phyloP scores from a whole-genome alignment of 1,284 basidiomycete genomes.

The Papiliotrema flavescens region DNA sequence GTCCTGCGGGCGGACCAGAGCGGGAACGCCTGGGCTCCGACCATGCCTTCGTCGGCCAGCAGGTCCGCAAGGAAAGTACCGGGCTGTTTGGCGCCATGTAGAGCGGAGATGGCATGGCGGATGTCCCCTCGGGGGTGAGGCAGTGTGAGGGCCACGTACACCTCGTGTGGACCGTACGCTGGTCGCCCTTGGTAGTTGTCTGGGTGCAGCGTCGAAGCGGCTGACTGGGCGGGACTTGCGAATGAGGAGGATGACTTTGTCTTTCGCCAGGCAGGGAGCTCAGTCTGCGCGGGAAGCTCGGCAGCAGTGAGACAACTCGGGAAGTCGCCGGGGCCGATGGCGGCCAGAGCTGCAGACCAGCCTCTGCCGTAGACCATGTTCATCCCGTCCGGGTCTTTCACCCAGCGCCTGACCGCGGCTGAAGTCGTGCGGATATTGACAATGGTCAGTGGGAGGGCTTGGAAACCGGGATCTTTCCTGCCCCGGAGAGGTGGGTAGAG shows the following conservation, averaged over 20 bases:
- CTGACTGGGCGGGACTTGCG: no score
- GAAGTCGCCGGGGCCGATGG: neutral
- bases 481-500: conserved; percentile 2
- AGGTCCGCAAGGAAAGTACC: conserved; percentile 9
- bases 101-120: neutral
- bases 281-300: no score
- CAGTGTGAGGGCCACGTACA: conserved; percentile 18
- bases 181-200: no score
- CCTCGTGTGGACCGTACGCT: neutral
- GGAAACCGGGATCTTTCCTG: neutral
- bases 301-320: no score
- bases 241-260: no score
- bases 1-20: conserved; percentile 11
- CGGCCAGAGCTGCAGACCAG: conserved; percentile 13
- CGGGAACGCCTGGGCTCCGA: conserved; percentile 1
- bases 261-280: no score
- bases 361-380: conserved; percentile 14
- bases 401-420: conserved; percentile 1
- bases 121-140: conserved; percentile 6
- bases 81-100: neutral
- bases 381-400: conserved; percentile 12
- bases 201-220: no score
- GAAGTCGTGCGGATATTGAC: conserved; percentile 13
- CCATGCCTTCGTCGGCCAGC: conserved; percentile 7
- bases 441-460: conserved; percentile 9